phyloP scores from a whole-genome alignment of 345 rosid genomes.

The Gossypium raimondii region DNA sequence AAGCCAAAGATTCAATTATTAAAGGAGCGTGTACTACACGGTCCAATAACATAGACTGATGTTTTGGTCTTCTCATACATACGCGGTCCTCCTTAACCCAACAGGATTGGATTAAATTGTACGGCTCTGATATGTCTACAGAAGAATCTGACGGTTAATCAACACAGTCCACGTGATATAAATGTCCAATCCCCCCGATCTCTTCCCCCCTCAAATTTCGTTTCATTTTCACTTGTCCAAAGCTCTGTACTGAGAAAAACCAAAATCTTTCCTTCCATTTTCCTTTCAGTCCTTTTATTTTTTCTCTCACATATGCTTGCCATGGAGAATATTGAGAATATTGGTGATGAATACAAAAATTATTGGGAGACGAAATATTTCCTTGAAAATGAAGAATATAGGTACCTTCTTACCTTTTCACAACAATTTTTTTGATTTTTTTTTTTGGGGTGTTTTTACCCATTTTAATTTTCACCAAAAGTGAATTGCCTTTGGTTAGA shows the following conservation, averaged over 20 bases:
- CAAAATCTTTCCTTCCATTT: neutral
- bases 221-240: too few species aligned
- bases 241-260: neutral
- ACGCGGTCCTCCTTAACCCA: too few species aligned
- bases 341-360: constrained; percentile 48
- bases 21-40: too few species aligned
- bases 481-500: neutral
- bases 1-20: neutral
- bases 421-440: neutral
- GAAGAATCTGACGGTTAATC: too few species aligned
- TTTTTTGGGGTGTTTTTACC: neutral
- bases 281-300: too few species aligned
- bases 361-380: constrained; percentile 63
- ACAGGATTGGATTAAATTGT: too few species aligned
- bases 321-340: constrained; percentile 28
- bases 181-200: too few species aligned
- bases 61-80: too few species aligned
- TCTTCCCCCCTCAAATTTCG: neutral
- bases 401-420: constrained; percentile 21
- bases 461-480: too few species aligned
- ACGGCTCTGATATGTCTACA: too few species aligned
- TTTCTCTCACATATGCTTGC: neutral
- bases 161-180: too few species aligned
- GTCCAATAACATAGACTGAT: too few species aligned
- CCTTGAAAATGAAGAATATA: constrained; percentile 52